These are phyloP conservation scores for Lotmaria passim DNA, from an alignment of 208 protist genomes.

Conservation along the genomic window DNA sequence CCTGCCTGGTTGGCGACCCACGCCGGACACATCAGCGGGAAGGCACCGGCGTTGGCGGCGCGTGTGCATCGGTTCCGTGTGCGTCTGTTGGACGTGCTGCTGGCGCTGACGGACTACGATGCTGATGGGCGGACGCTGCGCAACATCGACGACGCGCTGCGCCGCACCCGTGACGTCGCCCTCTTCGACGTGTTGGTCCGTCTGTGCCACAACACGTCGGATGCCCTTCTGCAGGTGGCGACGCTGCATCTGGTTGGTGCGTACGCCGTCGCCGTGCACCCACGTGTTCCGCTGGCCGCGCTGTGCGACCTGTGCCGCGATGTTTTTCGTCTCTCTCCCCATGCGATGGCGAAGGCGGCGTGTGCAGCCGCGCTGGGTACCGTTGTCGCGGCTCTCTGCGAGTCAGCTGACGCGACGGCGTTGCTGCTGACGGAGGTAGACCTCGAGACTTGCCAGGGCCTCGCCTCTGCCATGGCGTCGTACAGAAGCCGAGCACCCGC, in stretches of 20 bases:
- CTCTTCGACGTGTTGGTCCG: conserved; percentile 54
- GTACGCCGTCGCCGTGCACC: conserved; percentile 46
- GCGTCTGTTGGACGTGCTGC: conserved; percentile 76
- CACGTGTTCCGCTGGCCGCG: conserved; percentile 53
- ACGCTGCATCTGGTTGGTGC: conserved; percentile 69
- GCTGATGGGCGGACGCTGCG: conserved; percentile 64
- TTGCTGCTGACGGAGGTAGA: conserved; percentile 24
- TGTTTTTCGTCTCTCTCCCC: conserved; percentile 65
- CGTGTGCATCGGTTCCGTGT: conserved; percentile 43
- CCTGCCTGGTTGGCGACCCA: conserved; percentile 10
- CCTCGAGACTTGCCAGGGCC: conserved; percentile 18
- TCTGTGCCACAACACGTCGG: conserved; percentile 42
- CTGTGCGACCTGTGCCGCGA: conserved; percentile 64
- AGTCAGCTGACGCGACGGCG: conserved; percentile 19
- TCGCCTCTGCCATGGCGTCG: conserved; percentile 47
- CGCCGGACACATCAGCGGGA: background rate
- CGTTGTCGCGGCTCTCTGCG: conserved; percentile 28
- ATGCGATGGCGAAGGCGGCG: conserved; percentile 85
- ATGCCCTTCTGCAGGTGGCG: conserved; percentile 66
- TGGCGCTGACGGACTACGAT: conserved; percentile 84
- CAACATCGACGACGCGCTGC: conserved; percentile 63
- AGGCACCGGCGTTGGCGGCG: background rate
- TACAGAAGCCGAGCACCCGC: conserved; percentile 27
- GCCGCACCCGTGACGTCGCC: conserved; percentile 11
- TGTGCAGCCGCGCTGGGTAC: conserved; percentile 62